Base-by-base conservation (phyloP, 768 basidiomycete species). In the Pulveroboletus frians region DNA sequence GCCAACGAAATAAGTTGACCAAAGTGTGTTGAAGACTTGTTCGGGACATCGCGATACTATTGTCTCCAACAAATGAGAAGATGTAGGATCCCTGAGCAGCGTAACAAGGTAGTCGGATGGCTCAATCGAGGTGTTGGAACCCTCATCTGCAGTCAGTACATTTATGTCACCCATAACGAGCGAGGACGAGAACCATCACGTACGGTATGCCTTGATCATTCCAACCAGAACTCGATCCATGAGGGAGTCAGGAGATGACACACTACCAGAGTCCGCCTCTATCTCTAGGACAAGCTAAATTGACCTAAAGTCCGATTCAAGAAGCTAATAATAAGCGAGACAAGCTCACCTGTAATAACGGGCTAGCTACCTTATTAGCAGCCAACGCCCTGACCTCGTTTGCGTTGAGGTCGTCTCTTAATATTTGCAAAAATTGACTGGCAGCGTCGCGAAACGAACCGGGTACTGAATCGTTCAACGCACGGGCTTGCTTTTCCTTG, bases 21-120 rank as follows among this genome's bases (percentile, higher is more conserved):
- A 98, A 5, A 96, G 60, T 0, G 74, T 59, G 29, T 69, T 62
- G 61, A 94, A 93, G 2, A 84, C 76, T 15, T 68, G 58, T 6
- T 73, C 67, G 0, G 91, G 83, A 15, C 83, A 78, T 43, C 78
- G 76, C 5, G 70, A 67, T 20, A 93, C 78, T 29, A 95, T 72
- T 1, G 83, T 81, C 65, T 97, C 93, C n/a, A 93, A 75, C 2
- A 95, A 75, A 61, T 94, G 92, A 0, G 94, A 95, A 0, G 93
- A 87, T 3, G 90, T 91, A 2, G 84, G 79, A 59, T 94, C 91
- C 42, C 90, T 80, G 15, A 96, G 75, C 11, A 96, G 76, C 1
- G 88, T 88, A 9, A 79, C 78, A 44, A 96, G 71, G 66, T 85
- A 97, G 62, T 92, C 88, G 0, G 86, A 85, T 10, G 78, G 71